phyloP scores from a whole-genome alignment of 2,329 filamentous ascomycete species.

The Ramularia collo-cygni region DNA sequence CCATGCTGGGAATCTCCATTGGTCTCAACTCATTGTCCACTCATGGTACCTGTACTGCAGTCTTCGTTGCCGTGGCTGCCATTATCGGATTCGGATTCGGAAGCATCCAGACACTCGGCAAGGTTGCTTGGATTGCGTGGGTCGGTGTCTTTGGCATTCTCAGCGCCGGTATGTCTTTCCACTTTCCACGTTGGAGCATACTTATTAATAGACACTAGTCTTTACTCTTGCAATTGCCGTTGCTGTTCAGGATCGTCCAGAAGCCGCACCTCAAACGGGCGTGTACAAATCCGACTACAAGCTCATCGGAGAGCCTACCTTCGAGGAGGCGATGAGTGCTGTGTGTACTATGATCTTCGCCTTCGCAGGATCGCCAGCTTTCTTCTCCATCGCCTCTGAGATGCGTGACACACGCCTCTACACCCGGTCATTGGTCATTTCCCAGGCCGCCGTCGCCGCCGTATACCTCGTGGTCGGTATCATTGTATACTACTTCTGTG shows the following conservation, averaged over 20 bases:
- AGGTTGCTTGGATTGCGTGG: slow-evolving; percentile 32
- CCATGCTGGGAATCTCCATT: slow-evolving; percentile 23
- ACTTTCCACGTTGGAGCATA: neutral
- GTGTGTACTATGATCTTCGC: slow-evolving; percentile 47
- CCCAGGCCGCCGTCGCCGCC: slow-evolving; percentile 16
- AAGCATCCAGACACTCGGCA: slow-evolving; percentile 32
- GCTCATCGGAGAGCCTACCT: slow-evolving; percentile 21
- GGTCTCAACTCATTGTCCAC: slow-evolving; percentile 23
- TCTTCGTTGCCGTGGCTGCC: slow-evolving; percentile 36
- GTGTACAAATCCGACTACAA: slow-evolving; percentile 26
- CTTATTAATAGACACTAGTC: too few species aligned
- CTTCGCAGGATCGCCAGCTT: slow-evolving; percentile 33
- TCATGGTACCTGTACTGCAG: slow-evolving; percentile 33
- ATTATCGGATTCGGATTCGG: slow-evolving; percentile 34
- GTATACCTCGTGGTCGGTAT: slow-evolving; percentile 34
- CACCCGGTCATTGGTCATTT: slow-evolving; percentile 29
- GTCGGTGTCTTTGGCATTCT: slow-evolving; percentile 25
- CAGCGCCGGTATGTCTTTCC: slow-evolving; percentile 10
- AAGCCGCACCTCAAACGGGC: slow-evolving; percentile 27
- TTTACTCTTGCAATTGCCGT: slow-evolving; percentile 31
- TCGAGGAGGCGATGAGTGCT: slow-evolving; percentile 53
- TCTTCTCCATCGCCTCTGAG: slow-evolving; percentile 35
- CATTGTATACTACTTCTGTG: slow-evolving; percentile 44
- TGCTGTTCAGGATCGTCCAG: slow-evolving; percentile 31
- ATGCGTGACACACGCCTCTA: slow-evolving; percentile 34